phyloP scores from a whole-genome alignment of 345 rosid species.

The Eucalyptus shirleyi region DNA sequence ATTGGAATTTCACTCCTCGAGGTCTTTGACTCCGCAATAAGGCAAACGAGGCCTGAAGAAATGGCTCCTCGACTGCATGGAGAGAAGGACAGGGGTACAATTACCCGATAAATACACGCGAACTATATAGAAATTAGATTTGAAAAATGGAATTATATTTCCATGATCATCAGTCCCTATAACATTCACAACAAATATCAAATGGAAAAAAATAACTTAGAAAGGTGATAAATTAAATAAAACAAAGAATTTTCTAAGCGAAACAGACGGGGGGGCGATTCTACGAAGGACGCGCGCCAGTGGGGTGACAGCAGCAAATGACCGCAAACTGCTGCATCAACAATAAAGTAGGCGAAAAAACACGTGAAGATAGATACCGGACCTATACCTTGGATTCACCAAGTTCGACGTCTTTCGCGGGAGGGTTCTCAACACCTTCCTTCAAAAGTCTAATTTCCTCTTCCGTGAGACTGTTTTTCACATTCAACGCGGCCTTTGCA shows the following conservation, averaged over 20 bases:
- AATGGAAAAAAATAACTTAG: background rate
- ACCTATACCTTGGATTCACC: background rate
- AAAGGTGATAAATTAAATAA: background rate
- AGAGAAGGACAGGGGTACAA: background rate
- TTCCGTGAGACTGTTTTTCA: conserved; percentile 67
- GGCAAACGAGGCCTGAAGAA: background rate
- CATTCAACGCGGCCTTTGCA: background rate
- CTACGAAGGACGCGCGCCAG: background rate
- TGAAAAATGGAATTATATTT: background rate
- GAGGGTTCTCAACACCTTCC: conserved; percentile 47
- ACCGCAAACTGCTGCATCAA: background rate
- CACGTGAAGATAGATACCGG: background rate
- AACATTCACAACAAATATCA: background rate
- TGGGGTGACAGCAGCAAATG: background rate
- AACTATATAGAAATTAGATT: background rate
- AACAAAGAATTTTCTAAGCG: background rate
- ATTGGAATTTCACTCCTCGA: background rate
- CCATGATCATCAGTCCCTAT: background rate
- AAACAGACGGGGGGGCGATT: background rate
- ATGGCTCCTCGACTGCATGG: background rate
- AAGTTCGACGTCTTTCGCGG: conserved; percentile 38
- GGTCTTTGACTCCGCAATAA: background rate
- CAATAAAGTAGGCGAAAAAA: background rate
- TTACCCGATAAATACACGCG: background rate
- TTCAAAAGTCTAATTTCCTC: conserved; percentile 74